Evolutionary conservation across 495 filamentous ascomycete genomes (phyloP), one percentile per base, ranked within the genome.

Genomic region (Neurospora tetrasperma): DNA sequence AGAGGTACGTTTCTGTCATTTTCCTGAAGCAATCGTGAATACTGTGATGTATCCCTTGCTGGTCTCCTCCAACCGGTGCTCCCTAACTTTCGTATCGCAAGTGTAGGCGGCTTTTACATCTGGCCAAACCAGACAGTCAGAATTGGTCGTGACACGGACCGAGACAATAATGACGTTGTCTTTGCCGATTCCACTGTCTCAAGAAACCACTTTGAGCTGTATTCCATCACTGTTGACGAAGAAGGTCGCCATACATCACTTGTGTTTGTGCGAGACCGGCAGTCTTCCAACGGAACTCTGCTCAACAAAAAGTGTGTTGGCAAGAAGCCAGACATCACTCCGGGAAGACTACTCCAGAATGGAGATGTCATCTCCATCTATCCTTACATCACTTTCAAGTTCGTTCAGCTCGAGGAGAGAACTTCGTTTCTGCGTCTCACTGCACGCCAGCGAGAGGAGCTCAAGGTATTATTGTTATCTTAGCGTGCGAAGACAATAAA

Each of bases 201-300:
- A 4, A 88, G 86, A 43, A 80, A 80, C 43, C 90, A 92, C 70
- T 77, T 90, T 16, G 86, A 86, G n/a, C 85, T 92, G 35, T 91
- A 90, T 78, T 87, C 86, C 1, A 81, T 91, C 35, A 74, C 86
- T 4, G 89, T 75, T n/a, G 77, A 82, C 12, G 81, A 85, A 62
- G 66, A 77, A n/a, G 44, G 76, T 1, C 76, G 79, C 5, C 77
- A 85, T 43, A 75, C 74, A 8, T 87, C 88, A 0, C 78, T 91
- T 40, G 82, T 91, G 6, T 92, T 90, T 70, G 88, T 88, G 27
- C 83, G 89, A 54, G 88, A 92, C 72, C 78, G 88, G 23, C 78
- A 81, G 8, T 91, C 89, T 4, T 76, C 77, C 7, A 89, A 89
- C 74, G 89, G 89, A 3, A 88, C 86, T 0, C 80, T 78, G 40